Evolutionary conservation across 2,329 filamentous ascomycete species (phyloP).

Genomic region (Westerdykella aurantiaca): DNA sequence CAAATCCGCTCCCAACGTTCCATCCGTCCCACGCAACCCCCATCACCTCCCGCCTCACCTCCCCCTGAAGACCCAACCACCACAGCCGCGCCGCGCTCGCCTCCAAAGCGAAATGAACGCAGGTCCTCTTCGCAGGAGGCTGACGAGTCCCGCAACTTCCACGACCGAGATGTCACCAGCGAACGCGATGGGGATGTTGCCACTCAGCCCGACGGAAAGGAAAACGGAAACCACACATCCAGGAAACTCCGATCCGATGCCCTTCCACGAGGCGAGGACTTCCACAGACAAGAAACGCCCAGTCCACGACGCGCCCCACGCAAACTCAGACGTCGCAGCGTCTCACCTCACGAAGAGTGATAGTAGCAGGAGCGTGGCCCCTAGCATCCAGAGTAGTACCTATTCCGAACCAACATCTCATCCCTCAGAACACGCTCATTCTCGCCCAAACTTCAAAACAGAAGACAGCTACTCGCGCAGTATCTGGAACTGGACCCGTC

Average conservation of each 20-base stretch:
- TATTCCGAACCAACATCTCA: not conserved
- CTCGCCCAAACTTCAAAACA: not conserved
- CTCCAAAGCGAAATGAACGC: constrained; percentile 23
- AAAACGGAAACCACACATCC: constrained; percentile 14
- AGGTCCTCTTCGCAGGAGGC: constrained; percentile 31
- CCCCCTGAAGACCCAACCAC: constrained; percentile 18
- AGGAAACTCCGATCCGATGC: constrained; percentile 12
- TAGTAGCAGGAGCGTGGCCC: constrained; percentile 2
- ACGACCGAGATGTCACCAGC: constrained; percentile 31
- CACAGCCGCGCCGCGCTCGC: constrained; percentile 21
- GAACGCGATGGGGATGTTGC: constrained; percentile 22
- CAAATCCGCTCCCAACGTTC: constrained; percentile 26
- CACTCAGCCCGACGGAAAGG: constrained; percentile 20
- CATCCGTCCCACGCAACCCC: constrained; percentile 25
- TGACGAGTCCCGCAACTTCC: constrained; percentile 32
- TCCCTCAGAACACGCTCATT: not conserved
- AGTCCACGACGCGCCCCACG: constrained; percentile 32
- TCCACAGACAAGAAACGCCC: constrained; percentile 15
- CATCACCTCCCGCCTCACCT: constrained; percentile 26
- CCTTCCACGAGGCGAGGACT: constrained; percentile 2
- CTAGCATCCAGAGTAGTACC: constrained; percentile 2
- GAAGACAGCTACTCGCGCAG: constrained; percentile 5
- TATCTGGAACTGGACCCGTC: constrained; percentile 32
- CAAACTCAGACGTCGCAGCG: constrained; percentile 26
- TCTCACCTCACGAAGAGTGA: constrained; percentile 15